Evolutionary conservation across 495 filamentous ascomycete species (phyloP).

Genomic region (Friedmanniomyces endolithicus): DNA sequence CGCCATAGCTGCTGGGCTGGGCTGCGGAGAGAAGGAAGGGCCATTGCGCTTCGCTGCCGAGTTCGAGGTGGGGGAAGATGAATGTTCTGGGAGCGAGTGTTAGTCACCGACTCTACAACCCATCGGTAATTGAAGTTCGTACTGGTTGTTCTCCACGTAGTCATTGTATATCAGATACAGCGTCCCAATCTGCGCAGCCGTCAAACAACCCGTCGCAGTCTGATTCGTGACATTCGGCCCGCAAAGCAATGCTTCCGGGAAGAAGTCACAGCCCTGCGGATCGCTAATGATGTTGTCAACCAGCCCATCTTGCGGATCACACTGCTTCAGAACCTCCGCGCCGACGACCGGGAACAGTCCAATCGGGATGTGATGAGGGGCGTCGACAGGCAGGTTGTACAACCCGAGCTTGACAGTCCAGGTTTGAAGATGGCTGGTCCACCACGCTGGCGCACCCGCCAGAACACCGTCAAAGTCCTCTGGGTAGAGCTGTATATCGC

Average conservation of each 20-base stretch:
- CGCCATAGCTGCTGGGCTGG: slow-evolving; percentile 31
- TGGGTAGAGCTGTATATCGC: slow-evolving; percentile 41
- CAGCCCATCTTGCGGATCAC: slow-evolving; percentile 51
- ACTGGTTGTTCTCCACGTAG: slow-evolving; percentile 38
- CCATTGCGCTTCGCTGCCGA: slow-evolving; percentile 35
- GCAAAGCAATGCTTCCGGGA: slow-evolving; percentile 44
- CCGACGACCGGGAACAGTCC: slow-evolving; percentile 41
- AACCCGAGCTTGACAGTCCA: slow-evolving; percentile 33
- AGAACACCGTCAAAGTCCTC: slow-evolving; percentile 56
- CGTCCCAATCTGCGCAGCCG: slow-evolving; percentile 42
- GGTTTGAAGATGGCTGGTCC: slow-evolving; percentile 39
- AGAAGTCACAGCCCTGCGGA: slow-evolving; percentile 45
- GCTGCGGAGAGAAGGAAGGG: slow-evolving; percentile 25
- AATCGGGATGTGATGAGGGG: slow-evolving; percentile 40
- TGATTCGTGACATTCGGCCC: slow-evolving; percentile 16
- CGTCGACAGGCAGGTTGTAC: slow-evolving; percentile 26
- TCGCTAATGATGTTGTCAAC: slow-evolving; percentile 53
- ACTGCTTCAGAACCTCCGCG: slow-evolving; percentile 50
- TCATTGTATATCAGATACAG: slow-evolving; percentile 43
- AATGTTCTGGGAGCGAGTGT: slow-evolving; percentile 23
- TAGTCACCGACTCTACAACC: too few species aligned
- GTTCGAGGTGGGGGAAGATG: slow-evolving; percentile 41
- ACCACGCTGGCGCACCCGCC: slow-evolving; percentile 44
- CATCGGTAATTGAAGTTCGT: too few species aligned
- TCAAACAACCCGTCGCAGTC: slow-evolving; percentile 39